Base-by-base conservation (phyloP, 352 stramenopile genomes). In the Thalassiosira mediterranea region DNA sequence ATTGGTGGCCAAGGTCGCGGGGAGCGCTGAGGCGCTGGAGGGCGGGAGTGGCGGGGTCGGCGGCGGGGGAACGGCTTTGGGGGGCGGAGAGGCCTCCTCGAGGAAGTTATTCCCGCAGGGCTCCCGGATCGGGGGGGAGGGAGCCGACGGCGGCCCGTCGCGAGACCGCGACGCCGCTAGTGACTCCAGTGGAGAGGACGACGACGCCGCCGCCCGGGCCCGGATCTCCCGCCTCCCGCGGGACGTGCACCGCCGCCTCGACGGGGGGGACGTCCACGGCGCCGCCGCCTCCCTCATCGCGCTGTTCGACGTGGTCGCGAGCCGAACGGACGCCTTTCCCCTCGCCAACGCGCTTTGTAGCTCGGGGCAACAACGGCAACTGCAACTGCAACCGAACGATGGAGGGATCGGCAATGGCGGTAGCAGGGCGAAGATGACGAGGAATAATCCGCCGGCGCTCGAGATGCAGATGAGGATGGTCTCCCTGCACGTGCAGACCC, bases 391-490 rank as follows among this genome's bases (percentile, higher is more conserved):
- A 4, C 10, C 31, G 8, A 65, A 1, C 23, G n/a, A 32, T 1
- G 48, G 5, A 32, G 4, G 2, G 13, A 3, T 2, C 1, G 31
- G 31, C 1, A 59, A 61, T 19, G 26, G 17, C 1, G 29, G 4
- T n/a, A 1, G 5, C 1, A 31, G 52, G n/a, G 3, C 5, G 5
- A 58, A 3, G 40, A 8, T 40, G 2, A 0, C 38, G 10, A 5
- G 5, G 17, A 11, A 8, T 69, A 17, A 54, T 61, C 37, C 25
- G n/a, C 61, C 40, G 17, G 29, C 83, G n/a, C 38, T 90, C 1
- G 29, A 72, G 53, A 76, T 76, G 13, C 87, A 93, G 79, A 86
- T 86, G 32, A 74, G 80, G 70, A 91, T 91, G 87, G 69, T 83
- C 8, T 90, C 83, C 70, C 67, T 93, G 17, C 85, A 91, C 52